Evolutionary conservation across 2,329 filamentous ascomycete genomes (phyloP), one percentile per base, ranked within the genome.

Genomic region (Aureobasidium musti): DNA sequence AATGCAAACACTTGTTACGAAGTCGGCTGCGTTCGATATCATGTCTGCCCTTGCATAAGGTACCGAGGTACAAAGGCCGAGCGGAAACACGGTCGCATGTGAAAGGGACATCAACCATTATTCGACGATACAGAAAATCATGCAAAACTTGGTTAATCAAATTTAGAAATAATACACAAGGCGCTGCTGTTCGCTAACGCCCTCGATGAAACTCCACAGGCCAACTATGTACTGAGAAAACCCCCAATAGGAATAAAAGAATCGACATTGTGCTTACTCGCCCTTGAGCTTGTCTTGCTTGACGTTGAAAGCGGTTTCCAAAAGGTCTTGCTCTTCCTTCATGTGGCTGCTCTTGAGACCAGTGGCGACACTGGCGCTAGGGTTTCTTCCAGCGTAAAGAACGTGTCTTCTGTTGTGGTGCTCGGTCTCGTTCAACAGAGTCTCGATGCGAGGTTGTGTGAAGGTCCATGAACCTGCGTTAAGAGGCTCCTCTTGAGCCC

Each of bases 401-500:
- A 97, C 92, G 81, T 96, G 91, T 82, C 96, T 93, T 77, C 91
- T 88, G 81, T 96, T 89, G 82, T 98, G 94, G 81, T 96, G 84
- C 81, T 96, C 81, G 0, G 95, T 98, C 77, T 96, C 80, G 83
- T 98, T 97, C 71, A 99, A 85, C 71, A 99, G 82, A 10, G 94
- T 99, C 87, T 99, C 95, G 70, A 99, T 92, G 76, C 95, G 90
- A 37, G 95, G 95, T 82, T 99, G 95, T n/a, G 89, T 91, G 82
- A 95, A 98, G 77, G 88, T 92, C 95, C 95, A 99, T 54, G 91
- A 91, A 79, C 95, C 95, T 10, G 95, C 95, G 78, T 99, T 99
- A 68, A 99, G 87, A 37, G 95, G 95, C 83, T 99, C 95, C 79
- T 99, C 95, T 81, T 99, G 95, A 72, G 87, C 89, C 93, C 93